Evolutionary conservation across 805 yeast species (phyloP), one percentile per base, ranked within the genome.

Genomic region (Zygoascus biomembranicola): DNA sequence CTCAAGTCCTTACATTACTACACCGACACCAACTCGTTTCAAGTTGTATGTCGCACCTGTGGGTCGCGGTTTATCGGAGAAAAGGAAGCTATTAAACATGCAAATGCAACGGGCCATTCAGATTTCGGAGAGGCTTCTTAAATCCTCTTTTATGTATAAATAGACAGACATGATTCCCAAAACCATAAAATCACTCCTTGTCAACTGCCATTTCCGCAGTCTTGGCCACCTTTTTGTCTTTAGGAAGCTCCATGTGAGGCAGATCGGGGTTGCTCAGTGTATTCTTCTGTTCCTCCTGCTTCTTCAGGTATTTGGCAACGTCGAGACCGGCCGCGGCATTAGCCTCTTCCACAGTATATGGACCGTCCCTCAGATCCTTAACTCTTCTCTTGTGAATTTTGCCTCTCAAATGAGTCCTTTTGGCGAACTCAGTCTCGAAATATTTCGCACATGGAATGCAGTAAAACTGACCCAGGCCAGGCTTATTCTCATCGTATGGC

Each of bases 361-460:
- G 97, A 51, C 84, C 85, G 49, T 76, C 81, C 54, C 78, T 80
- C 61, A 94, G 73, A 43, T 81, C 85, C 67, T 83, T 87, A 26
- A 87, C 85, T 66, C 96, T 77, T 69, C 98, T 80, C 68, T 86
- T 90, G 70, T 94, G 99, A 8, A 82, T 77, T 64, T 90, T 90
- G 3, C 85, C 76, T 61, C 81, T 80, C 57, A 77, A 71, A 71
- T 94, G 99, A 13, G 83, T 76, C 56, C 80, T 81, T 52, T 87
- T 74, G 8, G 95, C 85, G 32, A 70, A 67, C 46, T 85, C 89
- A 54, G 84, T 82, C 66, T 90, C 97, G 64, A 82, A 89, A 69
- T 94, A 89, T 66, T 85, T 87, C 49, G 95, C 95, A 75, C 99
- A 94, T 59, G 90, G 96, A 52, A 94, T 77, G 70, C 98, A 94